phyloP scores from a whole-genome alignment of 352 stramenopile species.

The Aphanomyces cochlioides region DNA sequence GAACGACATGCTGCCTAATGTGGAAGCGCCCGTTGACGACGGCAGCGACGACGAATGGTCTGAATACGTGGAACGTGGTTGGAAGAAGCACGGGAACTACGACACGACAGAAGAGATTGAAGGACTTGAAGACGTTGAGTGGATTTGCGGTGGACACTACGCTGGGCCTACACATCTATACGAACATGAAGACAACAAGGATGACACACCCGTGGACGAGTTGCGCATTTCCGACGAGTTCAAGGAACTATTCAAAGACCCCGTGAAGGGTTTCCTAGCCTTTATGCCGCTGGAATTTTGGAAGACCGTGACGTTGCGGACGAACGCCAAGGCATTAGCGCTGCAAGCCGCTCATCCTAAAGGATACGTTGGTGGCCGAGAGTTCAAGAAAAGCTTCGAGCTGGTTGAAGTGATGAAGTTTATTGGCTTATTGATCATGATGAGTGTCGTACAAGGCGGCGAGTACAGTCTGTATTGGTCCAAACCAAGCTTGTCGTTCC shows the following conservation, averaged over 20 bases:
- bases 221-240: constrained; percentile 10
- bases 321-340: constrained; percentile 1
- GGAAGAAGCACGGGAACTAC: constrained; percentile 6
- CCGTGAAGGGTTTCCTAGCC: constrained; percentile 12
- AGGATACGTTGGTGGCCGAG: neutral
- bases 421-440: constrained; percentile 1
- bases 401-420: constrained; percentile 12
- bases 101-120: constrained; percentile 8
- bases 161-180: neutral
- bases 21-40: neutral
- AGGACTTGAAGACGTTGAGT: constrained; percentile 3
- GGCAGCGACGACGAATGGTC: constrained; percentile 2
- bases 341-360: constrained; percentile 1
- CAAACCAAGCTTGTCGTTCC: constrained; percentile 1
- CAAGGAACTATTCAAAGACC: constrained; percentile 13
- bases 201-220: neutral
- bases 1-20: neutral
- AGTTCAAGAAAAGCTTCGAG: constrained; percentile 4
- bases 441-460: constrained; percentile 5
- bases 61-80: neutral
- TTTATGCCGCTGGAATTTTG: constrained; percentile 11
- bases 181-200: neutral
- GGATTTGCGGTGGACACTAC: neutral
- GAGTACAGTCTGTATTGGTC: constrained; percentile 17
- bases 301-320: constrained; percentile 7